A percentile compares a stretch with the other conserved stretches of the same genome.
These are phyloP conservation scores for Penicillium robsamsonii DNA, from an alignment of 495 filamentous ascomycete species.

Conservation along the genomic window DNA sequence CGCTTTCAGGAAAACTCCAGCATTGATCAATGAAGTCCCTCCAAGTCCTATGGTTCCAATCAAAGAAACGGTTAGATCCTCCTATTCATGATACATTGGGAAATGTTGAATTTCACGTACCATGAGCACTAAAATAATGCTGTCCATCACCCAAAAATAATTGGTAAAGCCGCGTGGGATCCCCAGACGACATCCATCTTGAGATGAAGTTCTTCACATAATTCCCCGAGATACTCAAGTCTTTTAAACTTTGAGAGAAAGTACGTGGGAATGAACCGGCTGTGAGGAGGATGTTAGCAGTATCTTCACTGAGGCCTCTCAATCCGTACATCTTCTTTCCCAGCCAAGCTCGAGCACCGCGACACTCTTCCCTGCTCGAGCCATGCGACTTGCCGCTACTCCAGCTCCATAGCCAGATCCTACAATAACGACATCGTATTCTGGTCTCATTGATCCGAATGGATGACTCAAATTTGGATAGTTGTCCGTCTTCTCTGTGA, in stretches of 20 bases:
- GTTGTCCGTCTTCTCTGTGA: neutral
- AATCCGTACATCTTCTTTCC: slow-evolving; percentile 55
- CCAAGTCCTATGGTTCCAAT: slow-evolving; percentile 49
- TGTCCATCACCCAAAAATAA: slow-evolving; percentile 62
- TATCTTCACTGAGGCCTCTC: neutral
- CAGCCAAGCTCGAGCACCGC: slow-evolving; percentile 61
- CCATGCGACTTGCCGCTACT: slow-evolving; percentile 64
- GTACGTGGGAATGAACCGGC: slow-evolving; percentile 59
- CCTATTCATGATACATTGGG: neutral
- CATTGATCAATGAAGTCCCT: slow-evolving; percentile 63
- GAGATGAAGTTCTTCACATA: slow-evolving; percentile 7
- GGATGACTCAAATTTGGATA: slow-evolving; percentile 55
- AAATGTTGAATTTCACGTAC: slow-evolving; percentile 31
- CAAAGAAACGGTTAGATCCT: neutral
- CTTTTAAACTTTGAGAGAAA: slow-evolving; percentile 40
- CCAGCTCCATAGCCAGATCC: slow-evolving; percentile 68
- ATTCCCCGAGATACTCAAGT: slow-evolving; percentile 58
- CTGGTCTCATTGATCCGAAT: slow-evolving; percentile 52
- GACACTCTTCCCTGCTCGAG: slow-evolving; percentile 57
- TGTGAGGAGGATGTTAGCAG: neutral
- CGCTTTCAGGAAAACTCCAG: slow-evolving; percentile 63
- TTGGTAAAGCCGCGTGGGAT: slow-evolving; percentile 63
- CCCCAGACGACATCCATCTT: slow-evolving; percentile 29
- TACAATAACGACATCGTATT: slow-evolving; percentile 65
- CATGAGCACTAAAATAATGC: slow-evolving; percentile 64